Evolutionary conservation across 208 protist species (phyloP).

Genomic region (Tritrichomonas foetus): DNA sequence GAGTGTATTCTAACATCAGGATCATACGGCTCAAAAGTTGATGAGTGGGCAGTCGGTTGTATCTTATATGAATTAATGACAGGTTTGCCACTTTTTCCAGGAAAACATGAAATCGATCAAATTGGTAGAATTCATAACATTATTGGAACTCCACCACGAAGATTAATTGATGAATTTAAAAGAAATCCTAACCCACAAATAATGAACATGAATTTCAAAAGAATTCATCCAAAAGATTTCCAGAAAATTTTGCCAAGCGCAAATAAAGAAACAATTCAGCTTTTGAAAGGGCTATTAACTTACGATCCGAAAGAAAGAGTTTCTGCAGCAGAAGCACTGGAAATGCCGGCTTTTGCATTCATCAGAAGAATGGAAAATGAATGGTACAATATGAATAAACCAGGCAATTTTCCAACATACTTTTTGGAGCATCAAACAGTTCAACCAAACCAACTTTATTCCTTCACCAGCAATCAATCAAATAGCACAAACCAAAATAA

Average conservation of each 20-base stretch:
- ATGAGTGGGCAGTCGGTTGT: conserved; percentile 30
- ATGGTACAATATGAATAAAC: neutral
- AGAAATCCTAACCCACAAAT: conserved; percentile 35
- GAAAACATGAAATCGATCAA: conserved; percentile 25
- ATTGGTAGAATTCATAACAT: neutral
- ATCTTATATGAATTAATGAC: conserved; percentile 22
- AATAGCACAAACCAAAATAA: neutral
- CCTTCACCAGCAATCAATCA: neutral
- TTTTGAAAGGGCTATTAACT: neutral
- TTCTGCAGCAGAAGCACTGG: neutral
- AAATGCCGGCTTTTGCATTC: neutral
- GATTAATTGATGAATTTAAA: neutral
- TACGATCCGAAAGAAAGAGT: conserved; percentile 16
- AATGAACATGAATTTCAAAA: neutral
- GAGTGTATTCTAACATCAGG: conserved; percentile 66
- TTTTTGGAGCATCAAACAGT: neutral
- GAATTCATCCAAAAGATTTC: neutral
- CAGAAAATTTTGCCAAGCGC: neutral
- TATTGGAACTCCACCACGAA: neutral
- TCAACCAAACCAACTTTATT: no score
- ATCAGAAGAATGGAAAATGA: neutral
- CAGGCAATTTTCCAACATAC: neutral
- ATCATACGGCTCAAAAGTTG: neutral
- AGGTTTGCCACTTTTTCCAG: conserved; percentile 16
- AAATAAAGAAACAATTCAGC: neutral